Evolutionary conservation across 139 green algal genomes (phyloP).

Genomic region (Gonium pectorale): DNA sequence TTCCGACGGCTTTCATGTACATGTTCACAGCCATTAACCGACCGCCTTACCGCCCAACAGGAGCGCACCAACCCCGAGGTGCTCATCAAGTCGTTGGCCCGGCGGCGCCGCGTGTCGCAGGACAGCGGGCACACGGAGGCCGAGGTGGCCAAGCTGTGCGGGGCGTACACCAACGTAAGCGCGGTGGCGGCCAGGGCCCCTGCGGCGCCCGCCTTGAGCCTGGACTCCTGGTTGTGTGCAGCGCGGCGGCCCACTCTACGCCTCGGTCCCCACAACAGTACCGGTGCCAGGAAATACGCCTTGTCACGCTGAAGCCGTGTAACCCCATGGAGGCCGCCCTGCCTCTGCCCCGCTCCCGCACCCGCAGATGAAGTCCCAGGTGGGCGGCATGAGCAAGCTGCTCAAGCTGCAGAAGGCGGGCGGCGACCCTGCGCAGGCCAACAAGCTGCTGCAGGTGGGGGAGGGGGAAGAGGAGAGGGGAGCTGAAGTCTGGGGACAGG

Average conservation of each 20-base stretch:
- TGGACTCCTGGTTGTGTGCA: too few relatives aligned
- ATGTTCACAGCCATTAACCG: too few relatives aligned
- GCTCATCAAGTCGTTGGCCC: slow-evolving; percentile 78
- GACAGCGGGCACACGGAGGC: slow-evolving; percentile 72
- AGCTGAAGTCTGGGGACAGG: too few relatives aligned
- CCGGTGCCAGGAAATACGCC: too few relatives aligned
- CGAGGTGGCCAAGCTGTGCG: slow-evolving; percentile 83
- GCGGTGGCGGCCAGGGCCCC: too few relatives aligned
- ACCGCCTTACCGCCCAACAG: neutral
- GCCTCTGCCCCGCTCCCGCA: neutral
- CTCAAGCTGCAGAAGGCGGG: slow-evolving; percentile 40
- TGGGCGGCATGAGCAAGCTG: slow-evolving; percentile 35
- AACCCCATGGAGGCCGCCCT: too few relatives aligned
- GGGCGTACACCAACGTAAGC: slow-evolving; percentile 83
- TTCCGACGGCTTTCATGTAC: too few relatives aligned
- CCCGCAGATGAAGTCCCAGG: slow-evolving; percentile 17
- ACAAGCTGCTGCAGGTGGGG: slow-evolving; percentile 32
- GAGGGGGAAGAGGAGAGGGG: too few relatives aligned
- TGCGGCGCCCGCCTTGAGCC: too few relatives aligned
- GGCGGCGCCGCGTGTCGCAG: slow-evolving; percentile 70
- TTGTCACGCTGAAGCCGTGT: too few relatives aligned
- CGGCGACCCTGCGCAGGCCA: neutral
- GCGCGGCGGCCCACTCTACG: too few relatives aligned
- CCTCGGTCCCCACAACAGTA: too few relatives aligned
- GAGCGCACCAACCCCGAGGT: slow-evolving; percentile 91